Base-by-base conservation (phyloP, 2,329 filamentous ascomycete species). In the Colletotrichum sp. region DNA sequence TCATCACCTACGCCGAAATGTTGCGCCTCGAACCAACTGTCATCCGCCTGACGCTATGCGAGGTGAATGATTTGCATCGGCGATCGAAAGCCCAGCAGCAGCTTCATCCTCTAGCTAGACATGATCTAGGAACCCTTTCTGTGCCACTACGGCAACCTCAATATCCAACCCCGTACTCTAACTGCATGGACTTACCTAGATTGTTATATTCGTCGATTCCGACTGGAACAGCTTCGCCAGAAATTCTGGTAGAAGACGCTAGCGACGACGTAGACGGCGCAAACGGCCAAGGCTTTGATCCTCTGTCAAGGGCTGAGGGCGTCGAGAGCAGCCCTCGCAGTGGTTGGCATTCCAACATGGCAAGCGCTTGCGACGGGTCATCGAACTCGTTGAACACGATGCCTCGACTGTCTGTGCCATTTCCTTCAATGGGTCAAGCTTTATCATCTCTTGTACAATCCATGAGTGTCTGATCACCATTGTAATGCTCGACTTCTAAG, bases 11-110 rank as follows among this genome's bases (percentile, higher is more conserved):
- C 26, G 16, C 26, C 26, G 10, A 68, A 12, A 88, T 89, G 87
- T 77, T 89, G 30, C 86, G 86, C 66, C 81, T 86, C 70, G 76
- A 78, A 30, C 83, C 85, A 21, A 87, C 87, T 3, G 79, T 81
- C 6, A 82, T 88, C 65, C 81, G 81, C 34, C 70, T 89, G 73
- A 83, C 84, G 61, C 82, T 84, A 76, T 79, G 83, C 15, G 87
- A 88, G 77, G 84, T 88, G 66, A 83, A 84, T 72, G 84, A 85
- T 16, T 82, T 83, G 38, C 82, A 85, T 10, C 26, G 28, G n/a
- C 43, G 38, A 18, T 26, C 34, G n/a, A 43, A 21, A 18, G 13
- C 21, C 32, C 30, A 28, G 52, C 52, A 16, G 18, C 32, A 38
- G 38, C 38, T 43, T 10, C 18, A 43, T 43, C 38, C 38, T 43